Evolutionary conservation across 768 basidiomycete species (phyloP).

Genomic region (Wakefieldia striispora): DNA sequence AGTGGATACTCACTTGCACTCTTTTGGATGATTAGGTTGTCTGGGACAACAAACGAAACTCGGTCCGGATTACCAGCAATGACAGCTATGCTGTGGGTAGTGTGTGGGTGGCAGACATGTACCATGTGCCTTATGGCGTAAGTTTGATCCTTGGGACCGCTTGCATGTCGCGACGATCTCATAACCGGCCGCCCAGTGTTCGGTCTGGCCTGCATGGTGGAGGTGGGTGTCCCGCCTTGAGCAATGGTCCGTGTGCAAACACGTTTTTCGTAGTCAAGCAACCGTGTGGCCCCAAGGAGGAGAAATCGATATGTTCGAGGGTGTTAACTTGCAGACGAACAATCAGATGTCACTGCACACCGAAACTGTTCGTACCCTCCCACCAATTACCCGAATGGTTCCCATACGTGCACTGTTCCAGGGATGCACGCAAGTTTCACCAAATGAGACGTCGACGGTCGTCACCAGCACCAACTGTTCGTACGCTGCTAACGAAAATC

Average conservation of each 20-base stretch:
- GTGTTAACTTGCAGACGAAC: conserved; percentile 61
- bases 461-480: conserved; percentile 61
- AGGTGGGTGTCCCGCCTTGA: conserved; percentile 19
- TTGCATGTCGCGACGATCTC: not conserved
- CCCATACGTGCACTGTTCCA: conserved; percentile 9
- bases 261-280: conserved; percentile 39
- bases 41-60: conserved; percentile 59
- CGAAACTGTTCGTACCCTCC: conserved; percentile 36
- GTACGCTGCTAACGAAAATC: conserved; percentile 50
- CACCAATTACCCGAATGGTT: not conserved
- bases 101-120: conserved; percentile 62
- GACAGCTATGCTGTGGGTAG: conserved; percentile 58
- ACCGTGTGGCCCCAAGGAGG: conserved; percentile 61
- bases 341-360: conserved; percentile 82
- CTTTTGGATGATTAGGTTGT: conserved; percentile 19
- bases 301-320: conserved; percentile 82
- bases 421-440: conserved; percentile 53
- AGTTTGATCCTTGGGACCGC: conserved; percentile 20
- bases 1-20: not conserved
- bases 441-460: conserved; percentile 49
- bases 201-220: conserved; percentile 70
- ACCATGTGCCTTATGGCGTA: conserved; percentile 64
- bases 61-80: conserved; percentile 59
- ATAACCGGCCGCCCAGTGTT: conserved; percentile 44
- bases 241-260: not conserved